Base-by-base conservation (phyloP, 164 flowering plant genomes). In the Chimonanthus salicifolius region DNA sequence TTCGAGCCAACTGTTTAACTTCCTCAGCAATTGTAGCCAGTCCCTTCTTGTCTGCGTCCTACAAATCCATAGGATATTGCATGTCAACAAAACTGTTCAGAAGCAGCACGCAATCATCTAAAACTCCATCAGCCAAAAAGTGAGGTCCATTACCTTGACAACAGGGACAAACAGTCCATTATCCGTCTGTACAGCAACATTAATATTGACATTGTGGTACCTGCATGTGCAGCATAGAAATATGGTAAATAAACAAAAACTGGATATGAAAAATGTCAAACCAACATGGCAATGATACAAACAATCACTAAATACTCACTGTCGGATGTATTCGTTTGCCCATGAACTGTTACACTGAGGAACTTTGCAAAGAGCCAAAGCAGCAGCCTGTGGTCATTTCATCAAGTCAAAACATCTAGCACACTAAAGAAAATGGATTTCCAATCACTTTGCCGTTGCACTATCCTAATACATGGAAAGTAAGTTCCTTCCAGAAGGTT, bases 31-130 rank as follows among this genome's bases (percentile, higher is more conserved):
- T 96, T 73, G 33, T 79, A 50, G 99, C 90, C 49, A 96, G 75
- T 18, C 99, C 99, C 78, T 93, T 96, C 88, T 90, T 94, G 88
- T 96, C 98, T 15, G 97, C 98, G 82, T 94, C 95, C 99, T 96
- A 82, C 78, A 83, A 67, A 60, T 62, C n/a, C 47, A 65, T 65
- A 15, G 47, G 6, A 45, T 65, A 5, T 65, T 20, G 44, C 7
- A 63, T 63, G 11, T 44, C 21, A 21, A 33, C 33, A 33, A 33
- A 33, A 33, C 9, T 63, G 44, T 4, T 7, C 44, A 33, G 16
- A 63, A 7, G 44, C 18, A 20, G 66, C 66, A 63, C 21, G 45
- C 44, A 63, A 63, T 63, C 60, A 54, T 54, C 43, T 33, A 33
- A 63, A 44, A 63, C 46, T 58, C 2, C 16, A 54, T 54, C 60